These are phyloP conservation scores for Lizanozyma gosingica DNA, from an alignment of 1,139 yeast genomes.

Conservation along the genomic window DNA sequence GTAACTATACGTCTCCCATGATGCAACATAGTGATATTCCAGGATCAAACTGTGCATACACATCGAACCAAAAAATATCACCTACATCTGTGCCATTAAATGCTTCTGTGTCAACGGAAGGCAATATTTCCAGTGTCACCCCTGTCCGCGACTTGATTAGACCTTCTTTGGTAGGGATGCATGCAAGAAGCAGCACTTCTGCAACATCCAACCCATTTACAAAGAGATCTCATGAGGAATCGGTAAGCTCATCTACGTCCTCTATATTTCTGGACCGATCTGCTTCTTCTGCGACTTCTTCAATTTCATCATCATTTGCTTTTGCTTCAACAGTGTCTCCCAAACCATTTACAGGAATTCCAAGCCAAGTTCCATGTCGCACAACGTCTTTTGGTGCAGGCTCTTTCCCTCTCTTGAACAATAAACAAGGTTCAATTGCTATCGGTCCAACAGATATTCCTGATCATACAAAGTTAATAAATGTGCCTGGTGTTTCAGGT, in stretches of 20 bases:
- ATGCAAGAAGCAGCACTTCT: neutral
- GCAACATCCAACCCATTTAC: neutral
- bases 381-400: neutral
- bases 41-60: conserved; percentile 1
- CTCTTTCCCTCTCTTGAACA: neutral
- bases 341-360: neutral
- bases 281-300: neutral
- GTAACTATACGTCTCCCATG: conserved; percentile 1
- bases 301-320: neutral
- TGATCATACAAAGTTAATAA: neutral
- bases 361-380: neutral
- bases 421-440: neutral
- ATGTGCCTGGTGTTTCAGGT: neutral
- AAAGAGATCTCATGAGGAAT: conserved; percentile 1
- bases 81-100: neutral
- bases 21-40: neutral
- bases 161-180: conserved; percentile 13
- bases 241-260: conserved; percentile 1
- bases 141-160: conserved; percentile 13
- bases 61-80: too few relatives aligned
- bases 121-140: too few relatives aligned
- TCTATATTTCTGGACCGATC: conserved; percentile 1
- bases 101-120: neutral
- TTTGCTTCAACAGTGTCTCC: neutral
- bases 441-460: neutral